phyloP scores from a whole-genome alignment of 2,329 filamentous ascomycete species.

The Saccharata proteae region DNA sequence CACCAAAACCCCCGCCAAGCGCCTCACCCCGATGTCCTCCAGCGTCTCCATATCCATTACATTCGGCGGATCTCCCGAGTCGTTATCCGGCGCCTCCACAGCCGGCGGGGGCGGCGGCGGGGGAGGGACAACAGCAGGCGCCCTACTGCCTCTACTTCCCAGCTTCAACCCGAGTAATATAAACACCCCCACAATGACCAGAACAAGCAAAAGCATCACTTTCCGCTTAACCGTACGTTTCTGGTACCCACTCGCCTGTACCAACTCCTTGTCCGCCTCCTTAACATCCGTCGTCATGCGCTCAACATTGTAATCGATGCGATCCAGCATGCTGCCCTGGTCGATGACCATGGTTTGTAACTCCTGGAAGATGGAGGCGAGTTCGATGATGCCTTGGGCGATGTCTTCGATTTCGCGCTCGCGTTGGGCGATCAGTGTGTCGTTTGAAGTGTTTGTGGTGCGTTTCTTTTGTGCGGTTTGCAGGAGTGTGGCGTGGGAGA shows the following conservation, averaged over 20 bases:
- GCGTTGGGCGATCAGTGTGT: conserved; percentile 75
- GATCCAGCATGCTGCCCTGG: conserved; percentile 39
- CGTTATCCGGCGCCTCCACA: too few species aligned
- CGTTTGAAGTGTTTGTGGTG: conserved; percentile 52
- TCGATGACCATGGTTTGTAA: conserved; percentile 74
- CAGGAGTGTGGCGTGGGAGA: conserved; percentile 79
- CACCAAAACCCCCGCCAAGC: too few species aligned
- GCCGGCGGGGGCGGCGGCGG: conserved; percentile 2
- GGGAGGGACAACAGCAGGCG: conserved; percentile 5
- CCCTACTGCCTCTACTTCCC: conserved; percentile 19
- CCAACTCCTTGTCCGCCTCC: conserved; percentile 82
- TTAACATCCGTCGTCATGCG: conserved; percentile 90
- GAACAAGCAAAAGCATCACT: conserved; percentile 74
- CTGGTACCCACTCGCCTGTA: conserved; percentile 79
- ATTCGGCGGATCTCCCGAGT: too few species aligned
- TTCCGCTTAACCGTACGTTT: conserved; percentile 80
- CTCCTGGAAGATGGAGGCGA: conserved; percentile 93
- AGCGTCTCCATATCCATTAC: too few species aligned
- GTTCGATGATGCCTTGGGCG: conserved; percentile 92
- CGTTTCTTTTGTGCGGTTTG: conserved; percentile 55
- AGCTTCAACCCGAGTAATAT: conserved; percentile 71
- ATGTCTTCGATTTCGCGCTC: conserved; percentile 97
- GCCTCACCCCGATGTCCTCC: too few species aligned
- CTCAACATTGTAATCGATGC: conserved; percentile 78
- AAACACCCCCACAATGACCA: conserved; percentile 77